Percentiles rank a stretch among this genome's conserved stretches.
phyloP scores from a whole-genome alignment of 2,329 filamentous ascomycete species.

The Fusarium chaquense region DNA sequence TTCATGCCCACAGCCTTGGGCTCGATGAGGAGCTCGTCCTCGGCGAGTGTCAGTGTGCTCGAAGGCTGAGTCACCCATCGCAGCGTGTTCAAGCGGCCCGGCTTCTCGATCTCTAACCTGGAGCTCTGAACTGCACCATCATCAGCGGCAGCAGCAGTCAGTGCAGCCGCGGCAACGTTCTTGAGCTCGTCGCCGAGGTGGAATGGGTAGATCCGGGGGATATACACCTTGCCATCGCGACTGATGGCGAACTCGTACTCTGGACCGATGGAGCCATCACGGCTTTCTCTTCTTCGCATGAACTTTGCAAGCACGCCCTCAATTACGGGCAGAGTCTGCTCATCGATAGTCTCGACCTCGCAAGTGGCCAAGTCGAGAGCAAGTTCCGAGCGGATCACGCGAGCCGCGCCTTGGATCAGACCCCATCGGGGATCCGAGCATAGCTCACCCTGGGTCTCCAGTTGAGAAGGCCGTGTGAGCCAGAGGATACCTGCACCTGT shows the following conservation, averaged over 20 bases:
- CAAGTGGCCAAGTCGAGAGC: conserved; percentile 6
- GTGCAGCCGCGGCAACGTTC: conserved; percentile 6
- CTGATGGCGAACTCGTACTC: conserved; percentile 15
- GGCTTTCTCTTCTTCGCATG: conserved; percentile 1
- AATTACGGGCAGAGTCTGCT: not conserved
- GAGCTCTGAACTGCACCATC: conserved; percentile 7
- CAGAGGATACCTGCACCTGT: conserved; percentile 9
- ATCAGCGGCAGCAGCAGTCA: conserved; percentile 1
- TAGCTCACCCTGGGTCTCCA: conserved; percentile 4
- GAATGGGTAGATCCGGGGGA: conserved; percentile 8
- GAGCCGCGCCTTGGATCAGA: conserved; percentile 7
- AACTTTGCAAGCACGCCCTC: conserved; percentile 14
- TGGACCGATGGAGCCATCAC: conserved; percentile 7
- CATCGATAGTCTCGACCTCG: conserved; percentile 6
- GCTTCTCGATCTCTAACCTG: conserved; percentile 12
- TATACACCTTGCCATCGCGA: conserved; percentile 10
- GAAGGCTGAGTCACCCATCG: conserved; percentile 8
- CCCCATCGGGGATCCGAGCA: conserved; percentile 10
- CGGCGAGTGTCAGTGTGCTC: conserved; percentile 8
- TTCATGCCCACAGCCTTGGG: conserved; percentile 45
- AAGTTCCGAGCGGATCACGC: conserved; percentile 9
- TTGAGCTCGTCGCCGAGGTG: conserved; percentile 7
- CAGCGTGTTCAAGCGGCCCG: conserved; percentile 10
- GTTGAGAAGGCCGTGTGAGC: conserved; percentile 8
- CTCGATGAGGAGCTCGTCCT: conserved; percentile 35